A percentile compares a stretch with the other conserved stretches of the same genome.
Evolutionary conservation across 108 stramenopile species (phyloP).

Genomic region (Pseudonitzschia multiseries): DNA sequence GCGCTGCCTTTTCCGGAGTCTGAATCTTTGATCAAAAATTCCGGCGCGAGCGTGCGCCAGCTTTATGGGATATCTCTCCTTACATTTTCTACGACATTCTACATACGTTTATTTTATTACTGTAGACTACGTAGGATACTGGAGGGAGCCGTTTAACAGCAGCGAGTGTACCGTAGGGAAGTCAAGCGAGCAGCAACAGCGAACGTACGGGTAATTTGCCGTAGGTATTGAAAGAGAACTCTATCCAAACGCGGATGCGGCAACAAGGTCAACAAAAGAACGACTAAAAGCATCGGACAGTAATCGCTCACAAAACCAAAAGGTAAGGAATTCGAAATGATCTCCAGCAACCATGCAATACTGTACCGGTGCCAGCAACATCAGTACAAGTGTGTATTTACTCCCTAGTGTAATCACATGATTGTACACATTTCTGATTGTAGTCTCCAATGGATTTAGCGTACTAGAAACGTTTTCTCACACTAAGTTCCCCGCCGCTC

Average conservation of each 20-base stretch:
- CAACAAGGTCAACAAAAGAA: background rate
- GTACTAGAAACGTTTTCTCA: too few species aligned
- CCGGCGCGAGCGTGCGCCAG: background rate
- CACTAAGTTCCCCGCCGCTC: too few species aligned
- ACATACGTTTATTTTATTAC: background rate
- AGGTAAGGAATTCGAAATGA: slow-evolving; percentile 11
- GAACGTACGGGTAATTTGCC: too few species aligned
- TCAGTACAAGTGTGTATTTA: too few species aligned
- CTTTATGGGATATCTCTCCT: background rate
- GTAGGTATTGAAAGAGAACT: too few species aligned
- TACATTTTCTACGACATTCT: background rate
- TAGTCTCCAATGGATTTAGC: too few species aligned
- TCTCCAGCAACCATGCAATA: background rate
- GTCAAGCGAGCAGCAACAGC: background rate
- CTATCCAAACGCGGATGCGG: background rate
- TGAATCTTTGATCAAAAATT: background rate
- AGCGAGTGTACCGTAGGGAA: background rate
- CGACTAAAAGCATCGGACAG: background rate
- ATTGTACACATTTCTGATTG: too few species aligned
- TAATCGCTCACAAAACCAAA: slow-evolving; percentile 2
- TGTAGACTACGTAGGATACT: background rate
- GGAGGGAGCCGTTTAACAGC: background rate
- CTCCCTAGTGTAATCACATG: too few species aligned
- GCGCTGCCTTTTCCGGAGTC: background rate
- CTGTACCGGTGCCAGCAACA: too few species aligned